Conservation (phyloP, 2,329 filamentous ascomycete genomes). For the Aspergillus japonicus region DNA sequence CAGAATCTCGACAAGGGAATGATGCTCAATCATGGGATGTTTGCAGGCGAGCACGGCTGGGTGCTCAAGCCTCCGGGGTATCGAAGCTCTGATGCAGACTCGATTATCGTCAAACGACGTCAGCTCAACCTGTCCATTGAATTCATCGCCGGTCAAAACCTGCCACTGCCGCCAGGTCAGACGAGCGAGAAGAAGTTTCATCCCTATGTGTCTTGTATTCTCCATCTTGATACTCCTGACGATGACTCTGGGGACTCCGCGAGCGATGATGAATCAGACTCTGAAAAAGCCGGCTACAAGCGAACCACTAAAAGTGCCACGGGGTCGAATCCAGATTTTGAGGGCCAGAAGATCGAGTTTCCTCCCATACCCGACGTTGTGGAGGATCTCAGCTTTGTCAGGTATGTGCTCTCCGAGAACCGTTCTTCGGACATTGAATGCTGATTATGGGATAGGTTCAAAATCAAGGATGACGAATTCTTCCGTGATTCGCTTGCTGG, state of each 20-base stretch:
- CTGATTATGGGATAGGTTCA: conserved; percentile 57
- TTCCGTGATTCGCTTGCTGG: conserved; percentile 75
- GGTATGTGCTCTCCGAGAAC: conserved; percentile 53
- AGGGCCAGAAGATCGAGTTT: conserved; percentile 60
- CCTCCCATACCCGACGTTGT: conserved; percentile 56
- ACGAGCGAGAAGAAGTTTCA: conserved; percentile 60
- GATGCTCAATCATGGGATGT: conserved; percentile 96
- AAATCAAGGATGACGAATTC: conserved; percentile 83
- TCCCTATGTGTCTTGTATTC: conserved; percentile 73
- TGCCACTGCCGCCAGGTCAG: conserved; percentile 63
- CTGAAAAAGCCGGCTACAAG: conserved; percentile 53
- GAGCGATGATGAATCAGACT: conserved; percentile 48
- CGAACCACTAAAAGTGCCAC: conserved; percentile 56
- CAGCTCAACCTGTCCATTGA: conserved; percentile 69
- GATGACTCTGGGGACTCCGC: conserved; percentile 47
- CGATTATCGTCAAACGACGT: conserved; percentile 46
- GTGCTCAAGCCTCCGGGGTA: conserved; percentile 79
- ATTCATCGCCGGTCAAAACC: conserved; percentile 72
- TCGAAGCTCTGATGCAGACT: conserved; percentile 43
- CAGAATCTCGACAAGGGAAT: conserved; percentile 86
- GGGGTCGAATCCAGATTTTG: conserved; percentile 66
- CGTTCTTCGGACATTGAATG: conserved; percentile 1
- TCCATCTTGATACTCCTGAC: conserved; percentile 71
- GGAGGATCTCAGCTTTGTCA: conserved; percentile 69
- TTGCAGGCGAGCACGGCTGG: conserved; percentile 77